phyloP scores from a whole-genome alignment of 208 protist genomes.

The Trichomonas vaginalis region DNA sequence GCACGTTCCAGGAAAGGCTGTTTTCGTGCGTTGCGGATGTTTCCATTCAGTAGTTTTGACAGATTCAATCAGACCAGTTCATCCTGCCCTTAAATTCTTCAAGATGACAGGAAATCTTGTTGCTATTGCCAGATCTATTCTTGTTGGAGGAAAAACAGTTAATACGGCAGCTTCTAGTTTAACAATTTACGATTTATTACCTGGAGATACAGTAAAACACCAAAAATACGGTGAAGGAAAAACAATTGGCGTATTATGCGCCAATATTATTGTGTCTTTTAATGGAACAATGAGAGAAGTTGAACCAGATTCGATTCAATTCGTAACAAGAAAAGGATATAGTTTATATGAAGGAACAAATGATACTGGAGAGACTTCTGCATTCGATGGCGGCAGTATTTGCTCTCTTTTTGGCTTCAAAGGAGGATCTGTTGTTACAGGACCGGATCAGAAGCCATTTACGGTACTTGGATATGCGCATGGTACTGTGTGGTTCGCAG shows the following conservation, averaged over 20 bases:
- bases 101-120: background rate
- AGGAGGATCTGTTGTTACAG: background rate
- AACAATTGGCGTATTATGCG: too few species aligned
- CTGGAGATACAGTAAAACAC: background rate
- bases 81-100: background rate
- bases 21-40: background rate
- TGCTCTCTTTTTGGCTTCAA: background rate
- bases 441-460: background rate
- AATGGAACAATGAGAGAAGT: background rate
- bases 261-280: background rate
- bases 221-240: background rate
- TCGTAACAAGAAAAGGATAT: background rate
- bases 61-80: background rate
- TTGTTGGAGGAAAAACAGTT: background rate
- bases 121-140: background rate
- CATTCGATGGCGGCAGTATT: background rate
- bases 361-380: background rate
- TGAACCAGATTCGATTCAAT: background rate
- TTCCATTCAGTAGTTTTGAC: background rate
- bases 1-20: background rate
- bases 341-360: background rate
- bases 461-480: background rate
- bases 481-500: background rate
- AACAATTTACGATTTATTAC: background rate
- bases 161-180: background rate